Evolutionary conservation across 257 asterid genomes (phyloP), one percentile per base, ranked within the genome.

Genomic region (Paraleonurus japonicus): DNA sequence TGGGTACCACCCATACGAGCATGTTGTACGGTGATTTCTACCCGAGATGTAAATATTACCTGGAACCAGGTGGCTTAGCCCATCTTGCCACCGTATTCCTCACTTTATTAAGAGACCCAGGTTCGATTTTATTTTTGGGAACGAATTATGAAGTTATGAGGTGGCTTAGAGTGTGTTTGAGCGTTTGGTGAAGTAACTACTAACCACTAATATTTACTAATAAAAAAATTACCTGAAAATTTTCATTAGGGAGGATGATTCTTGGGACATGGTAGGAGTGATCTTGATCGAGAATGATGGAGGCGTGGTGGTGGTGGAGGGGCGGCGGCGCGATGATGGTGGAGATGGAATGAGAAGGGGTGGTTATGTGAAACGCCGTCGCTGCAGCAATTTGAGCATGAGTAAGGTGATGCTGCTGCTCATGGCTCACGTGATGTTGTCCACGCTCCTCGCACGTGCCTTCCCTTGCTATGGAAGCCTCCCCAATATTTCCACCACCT

Each of bases 301-400:
- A 84, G 35, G 92, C 68, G 73, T 85, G 90, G 74, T 85, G 90
- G 74, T 85, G 90, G 77, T 90, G 96, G 39, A 83, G 90, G 9
- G 86, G 90, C 1, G 96, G 87, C 9, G 95, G 95, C 1, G 95
- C 66, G 55, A 91, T 81, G 28, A 89, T 92, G 74, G 96, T 75
- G 20, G 99, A 89, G 37, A 94, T 83, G 65, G 99, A 83, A 70
- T 87, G 96, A 2, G 96, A 80, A 19, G 99, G 96, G 75, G 88
- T 70, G 84, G 78, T 89, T 69, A 91, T 81, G 71, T 91, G 95
- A 58, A 69, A 91, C 2, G 98, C 88, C 4, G 90, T 45, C 0
- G 95, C 75, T 2, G 84, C 75, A 4, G 88, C 83, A 11, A 86
- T 78, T 67, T 68, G 60, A 53, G 81, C 86, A n/a, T 72, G 86